These are phyloP conservation scores for Leucosporidium creatinivorum DNA, from an alignment of 768 basidiomycete species.

Conservation along the genomic window DNA sequence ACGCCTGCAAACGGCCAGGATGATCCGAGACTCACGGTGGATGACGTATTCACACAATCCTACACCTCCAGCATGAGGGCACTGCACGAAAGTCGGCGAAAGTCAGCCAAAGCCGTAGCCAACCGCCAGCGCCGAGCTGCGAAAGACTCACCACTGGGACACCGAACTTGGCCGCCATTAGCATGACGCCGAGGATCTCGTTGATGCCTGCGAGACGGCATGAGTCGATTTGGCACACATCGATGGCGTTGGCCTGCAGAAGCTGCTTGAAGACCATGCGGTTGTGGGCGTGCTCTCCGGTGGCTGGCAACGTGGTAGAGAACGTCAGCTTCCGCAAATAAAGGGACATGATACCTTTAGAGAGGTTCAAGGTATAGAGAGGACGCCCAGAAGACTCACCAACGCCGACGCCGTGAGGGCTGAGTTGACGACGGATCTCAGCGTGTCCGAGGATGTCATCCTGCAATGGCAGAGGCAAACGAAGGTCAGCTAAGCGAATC, in stretches of 20 bases:
- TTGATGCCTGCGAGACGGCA: conserved; percentile 89
- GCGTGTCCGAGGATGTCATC: conserved; percentile 85
- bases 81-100: conserved; percentile 54
- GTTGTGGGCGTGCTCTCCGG: conserved; percentile 92
- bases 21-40: conserved; percentile 54
- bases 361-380: too few relatives aligned
- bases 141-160: background rate
- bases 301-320: conserved; percentile 47
- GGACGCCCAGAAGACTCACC: conserved; percentile 17
- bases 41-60: conserved; percentile 89
- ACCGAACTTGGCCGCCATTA: conserved; percentile 76
- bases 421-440: conserved; percentile 56
- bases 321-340: background rate
- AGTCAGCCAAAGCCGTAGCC: conserved; percentile 56
- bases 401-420: conserved; percentile 73
- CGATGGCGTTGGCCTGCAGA: conserved; percentile 77
- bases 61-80: conserved; percentile 91
- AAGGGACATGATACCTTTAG: too few relatives aligned
- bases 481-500: too few relatives aligned
- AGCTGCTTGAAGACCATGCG: conserved; percentile 94
- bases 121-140: background rate
- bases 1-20: background rate
- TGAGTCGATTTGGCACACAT: conserved; percentile 91
- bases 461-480: too few relatives aligned
- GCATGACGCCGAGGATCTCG: conserved; percentile 78